phyloP scores from a whole-genome alignment of 1,139 yeast genomes.

The Candida buenavistaensis region DNA sequence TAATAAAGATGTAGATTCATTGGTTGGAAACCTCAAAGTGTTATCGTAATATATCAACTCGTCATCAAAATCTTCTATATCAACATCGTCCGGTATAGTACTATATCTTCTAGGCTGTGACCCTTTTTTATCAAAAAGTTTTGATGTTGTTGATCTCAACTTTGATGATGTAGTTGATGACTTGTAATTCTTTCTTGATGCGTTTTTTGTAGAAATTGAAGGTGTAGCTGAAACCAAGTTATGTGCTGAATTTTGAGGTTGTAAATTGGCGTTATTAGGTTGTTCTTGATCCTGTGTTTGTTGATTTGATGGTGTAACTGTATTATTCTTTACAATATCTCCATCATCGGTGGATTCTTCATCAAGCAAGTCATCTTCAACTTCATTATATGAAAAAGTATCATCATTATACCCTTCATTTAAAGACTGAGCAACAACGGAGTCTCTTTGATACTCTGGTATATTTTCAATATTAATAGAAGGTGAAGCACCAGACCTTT shows the following conservation, averaged over 20 bases:
- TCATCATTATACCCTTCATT: constrained; percentile 18
- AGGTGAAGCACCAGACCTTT: constrained; percentile 1
- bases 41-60: constrained; percentile 51
- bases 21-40: constrained; percentile 17
- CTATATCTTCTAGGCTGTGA: constrained; percentile 72
- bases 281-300: constrained; percentile 6
- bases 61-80: constrained; percentile 59
- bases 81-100: constrained; percentile 67
- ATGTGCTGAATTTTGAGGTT: constrained; percentile 3
- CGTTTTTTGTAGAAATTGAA: constrained; percentile 26
- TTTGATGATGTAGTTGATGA: constrained; percentile 38
- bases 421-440: constrained; percentile 11
- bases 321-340: constrained; percentile 18
- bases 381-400: constrained; percentile 32
- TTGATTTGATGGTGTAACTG: constrained; percentile 6
- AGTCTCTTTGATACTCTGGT: constrained; percentile 6
- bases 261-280: constrained; percentile 1
- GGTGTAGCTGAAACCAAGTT: constrained; percentile 8
- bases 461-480: constrained; percentile 3
- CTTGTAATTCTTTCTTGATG: constrained; percentile 27
- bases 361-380: constrained; percentile 28
- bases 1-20: constrained; percentile 36
- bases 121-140: constrained; percentile 68
- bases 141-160: constrained; percentile 67
- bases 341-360: constrained; percentile 37